Percentiles rank a stretch among this genome's conserved stretches.
Evolutionary conservation across 1,284 basidiomycete species (phyloP).

Genomic region (Ganoderma boninense): DNA sequence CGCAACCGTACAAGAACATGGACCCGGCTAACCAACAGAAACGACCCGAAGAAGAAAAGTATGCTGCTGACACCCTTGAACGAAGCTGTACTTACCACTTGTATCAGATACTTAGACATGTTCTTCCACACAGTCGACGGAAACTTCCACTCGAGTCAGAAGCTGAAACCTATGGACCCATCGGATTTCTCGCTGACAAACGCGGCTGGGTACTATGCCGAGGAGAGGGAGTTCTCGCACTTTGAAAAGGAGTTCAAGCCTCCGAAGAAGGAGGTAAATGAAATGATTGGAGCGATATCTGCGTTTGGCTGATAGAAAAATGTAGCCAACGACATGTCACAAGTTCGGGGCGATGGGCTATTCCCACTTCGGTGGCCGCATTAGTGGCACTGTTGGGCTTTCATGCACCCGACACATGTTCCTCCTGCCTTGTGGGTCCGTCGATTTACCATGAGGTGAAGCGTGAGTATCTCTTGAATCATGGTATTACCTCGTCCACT

Average conservation of each 20-base stretch:
- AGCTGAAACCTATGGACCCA: not conserved
- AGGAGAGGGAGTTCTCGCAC: not conserved
- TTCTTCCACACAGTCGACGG: not conserved
- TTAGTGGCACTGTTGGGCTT: not conserved
- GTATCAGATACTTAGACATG: not conserved
- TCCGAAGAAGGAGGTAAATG: not conserved
- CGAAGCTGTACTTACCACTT: too few relatives aligned
- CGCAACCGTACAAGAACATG: slow-evolving; percentile 35
- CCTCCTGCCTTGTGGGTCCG: not conserved
- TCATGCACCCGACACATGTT: slow-evolving; percentile 10
- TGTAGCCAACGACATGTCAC: slow-evolving; percentile 6
- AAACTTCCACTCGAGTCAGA: not conserved
- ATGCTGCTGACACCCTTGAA: too few relatives aligned
- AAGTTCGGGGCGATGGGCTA: slow-evolving; percentile 16
- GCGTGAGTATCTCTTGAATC: not conserved
- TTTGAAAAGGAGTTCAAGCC: not conserved
- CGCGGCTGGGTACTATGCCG: not conserved
- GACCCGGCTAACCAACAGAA: slow-evolving; percentile 21
- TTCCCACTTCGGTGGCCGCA: not conserved
- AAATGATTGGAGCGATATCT: not conserved
- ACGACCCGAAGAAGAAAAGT: not conserved
- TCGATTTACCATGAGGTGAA: not conserved
- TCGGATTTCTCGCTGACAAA: not conserved
- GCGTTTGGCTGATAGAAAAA: not conserved
- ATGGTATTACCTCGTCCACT: not conserved